Conservation (phyloP, 306 rosid species). For the Corylus avellana region DNA sequence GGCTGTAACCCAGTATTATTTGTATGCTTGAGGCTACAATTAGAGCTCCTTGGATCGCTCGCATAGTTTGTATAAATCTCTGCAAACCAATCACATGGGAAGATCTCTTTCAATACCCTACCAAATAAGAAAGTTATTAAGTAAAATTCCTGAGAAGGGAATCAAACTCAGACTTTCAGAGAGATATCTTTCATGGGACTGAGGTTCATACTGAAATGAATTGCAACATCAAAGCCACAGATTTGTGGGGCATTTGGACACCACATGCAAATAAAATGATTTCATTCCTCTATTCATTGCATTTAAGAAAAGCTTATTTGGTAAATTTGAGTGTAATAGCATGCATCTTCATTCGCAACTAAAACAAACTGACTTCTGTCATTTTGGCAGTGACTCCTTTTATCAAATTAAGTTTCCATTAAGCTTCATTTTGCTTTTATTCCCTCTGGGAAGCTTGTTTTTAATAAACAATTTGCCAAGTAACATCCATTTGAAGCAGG, state of each 20-base stretch:
- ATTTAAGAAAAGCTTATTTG: neutral
- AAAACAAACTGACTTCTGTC: constrained; percentile 7
- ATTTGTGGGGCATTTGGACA: neutral
- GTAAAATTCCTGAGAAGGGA: constrained; percentile 38
- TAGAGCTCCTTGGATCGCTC: constrained; percentile 97
- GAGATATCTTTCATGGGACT: constrained; percentile 26
- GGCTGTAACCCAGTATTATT: constrained; percentile 94
- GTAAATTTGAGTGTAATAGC: constrained; percentile 9
- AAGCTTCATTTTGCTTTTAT: constrained; percentile 12
- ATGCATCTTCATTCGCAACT: constrained; percentile 9
- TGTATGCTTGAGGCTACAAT: constrained; percentile 94
- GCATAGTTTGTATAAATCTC: constrained; percentile 95
- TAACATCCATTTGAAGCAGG: neutral
- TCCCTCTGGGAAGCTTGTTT: neutral
- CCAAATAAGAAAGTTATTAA: constrained; percentile 64
- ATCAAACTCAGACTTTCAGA: constrained; percentile 18
- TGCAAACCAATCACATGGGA: constrained; percentile 90
- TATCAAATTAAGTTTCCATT: constrained; percentile 10
- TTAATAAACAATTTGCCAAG: neutral
- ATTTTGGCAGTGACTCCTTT: neutral
- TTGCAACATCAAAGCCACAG: constrained; percentile 14
- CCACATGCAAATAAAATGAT: neutral
- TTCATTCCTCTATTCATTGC: constrained; percentile 9
- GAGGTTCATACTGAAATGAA: constrained; percentile 20
- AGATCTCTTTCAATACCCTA: constrained; percentile 86